These are phyloP conservation scores for Diaporthe australafricana DNA, from an alignment of 2,329 filamentous ascomycete genomes.

Conservation along the genomic window DNA sequence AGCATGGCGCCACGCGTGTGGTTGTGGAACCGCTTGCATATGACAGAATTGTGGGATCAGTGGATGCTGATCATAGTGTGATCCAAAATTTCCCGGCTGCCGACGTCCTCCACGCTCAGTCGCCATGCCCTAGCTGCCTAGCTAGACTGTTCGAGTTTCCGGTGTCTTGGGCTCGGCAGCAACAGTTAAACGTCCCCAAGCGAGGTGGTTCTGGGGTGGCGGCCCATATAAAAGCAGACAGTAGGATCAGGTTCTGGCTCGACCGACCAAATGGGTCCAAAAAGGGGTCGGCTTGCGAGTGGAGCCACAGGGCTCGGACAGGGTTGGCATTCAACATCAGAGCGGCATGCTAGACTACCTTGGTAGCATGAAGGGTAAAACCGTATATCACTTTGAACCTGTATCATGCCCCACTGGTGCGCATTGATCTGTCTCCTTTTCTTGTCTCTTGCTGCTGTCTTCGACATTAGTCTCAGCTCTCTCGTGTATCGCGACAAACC, in stretches of 20 bases:
- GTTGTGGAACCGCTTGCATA: constrained; percentile 1
- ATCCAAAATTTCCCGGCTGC: neutral
- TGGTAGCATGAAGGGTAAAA: neutral
- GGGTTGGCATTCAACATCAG: neutral
- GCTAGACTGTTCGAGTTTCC: neutral
- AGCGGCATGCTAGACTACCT: neutral
- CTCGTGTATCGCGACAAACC: neutral
- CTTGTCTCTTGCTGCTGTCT: neutral
- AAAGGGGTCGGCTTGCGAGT: constrained; percentile 14
- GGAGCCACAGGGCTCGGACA: neutral
- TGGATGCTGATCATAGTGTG: constrained; percentile 9
- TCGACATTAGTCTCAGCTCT: neutral
- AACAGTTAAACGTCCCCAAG: neutral
- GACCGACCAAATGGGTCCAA: neutral
- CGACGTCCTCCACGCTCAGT: neutral
- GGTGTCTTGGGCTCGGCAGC: neutral
- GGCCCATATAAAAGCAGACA: neutral
- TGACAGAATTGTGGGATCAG: constrained; percentile 25
- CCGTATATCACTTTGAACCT: neutral
- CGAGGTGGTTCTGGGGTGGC: neutral
- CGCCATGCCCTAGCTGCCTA: no score
- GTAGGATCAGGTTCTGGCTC: neutral
- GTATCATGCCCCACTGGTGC: neutral
- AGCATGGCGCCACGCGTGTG: constrained; percentile 20
- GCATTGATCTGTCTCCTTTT: neutral